Conservation (phyloP, 1,284 basidiomycete genomes). For the Inonotus obliquus region DNA sequence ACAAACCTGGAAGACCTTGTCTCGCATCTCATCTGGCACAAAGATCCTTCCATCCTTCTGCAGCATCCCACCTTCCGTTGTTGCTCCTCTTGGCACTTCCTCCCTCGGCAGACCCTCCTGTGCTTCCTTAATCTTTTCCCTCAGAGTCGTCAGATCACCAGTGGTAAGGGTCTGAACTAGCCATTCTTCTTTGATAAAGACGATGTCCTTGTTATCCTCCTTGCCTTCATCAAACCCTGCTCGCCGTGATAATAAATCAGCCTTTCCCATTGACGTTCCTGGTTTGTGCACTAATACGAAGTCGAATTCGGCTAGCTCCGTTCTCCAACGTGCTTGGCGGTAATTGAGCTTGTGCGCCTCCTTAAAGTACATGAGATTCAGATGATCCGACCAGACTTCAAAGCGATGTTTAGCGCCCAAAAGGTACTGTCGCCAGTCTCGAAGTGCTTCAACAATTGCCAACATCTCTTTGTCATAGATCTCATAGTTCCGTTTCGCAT, state of each 20-base stretch:
- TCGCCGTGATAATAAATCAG: background rate
- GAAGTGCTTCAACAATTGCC: conserved; percentile 31
- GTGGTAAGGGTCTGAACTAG: too few relatives aligned
- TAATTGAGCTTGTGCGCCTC: conserved; percentile 28
- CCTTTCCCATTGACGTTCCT: background rate
- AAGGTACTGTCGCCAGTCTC: conserved; percentile 32
- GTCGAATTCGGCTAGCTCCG: background rate
- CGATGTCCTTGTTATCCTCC: background rate
- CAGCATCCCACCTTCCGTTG: too few relatives aligned
- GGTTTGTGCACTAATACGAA: background rate
- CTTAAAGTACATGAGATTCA: conserved; percentile 30
- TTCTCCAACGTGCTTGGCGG: conserved; percentile 27
- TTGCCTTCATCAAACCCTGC: background rate
- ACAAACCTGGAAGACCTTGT: conserved; percentile 4
- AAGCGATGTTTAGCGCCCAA: conserved; percentile 17
- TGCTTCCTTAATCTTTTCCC: background rate
- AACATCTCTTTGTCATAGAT: conserved; percentile 46
- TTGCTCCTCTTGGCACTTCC: too few relatives aligned
- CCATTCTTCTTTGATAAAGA: background rate
- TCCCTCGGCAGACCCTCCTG: background rate
- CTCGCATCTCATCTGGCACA: conserved; percentile 12
- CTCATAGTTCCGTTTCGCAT: conserved; percentile 37
- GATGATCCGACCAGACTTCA: conserved; percentile 29
- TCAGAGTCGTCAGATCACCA: too few relatives aligned
- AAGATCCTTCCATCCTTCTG: conserved; percentile 13